Base-by-base conservation (phyloP, 2,329 filamentous ascomycete species). In the Mycogone perniciosa region DNA sequence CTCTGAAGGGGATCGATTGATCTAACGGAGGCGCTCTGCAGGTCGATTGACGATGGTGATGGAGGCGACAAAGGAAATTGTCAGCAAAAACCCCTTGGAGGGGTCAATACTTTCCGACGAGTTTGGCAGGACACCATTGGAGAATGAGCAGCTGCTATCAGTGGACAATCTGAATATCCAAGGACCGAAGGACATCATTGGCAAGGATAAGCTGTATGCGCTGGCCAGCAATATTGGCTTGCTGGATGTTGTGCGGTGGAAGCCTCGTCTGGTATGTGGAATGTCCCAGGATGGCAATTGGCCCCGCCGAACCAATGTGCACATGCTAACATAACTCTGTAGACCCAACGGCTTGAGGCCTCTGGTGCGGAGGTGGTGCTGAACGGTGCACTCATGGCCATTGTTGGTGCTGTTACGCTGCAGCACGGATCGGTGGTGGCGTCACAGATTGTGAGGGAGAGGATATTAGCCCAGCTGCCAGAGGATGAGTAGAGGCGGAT, bases 401-500 rank as follows among this genome's bases (percentile, higher is more conserved):
- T 99, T 50, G 73, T 97, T 41, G 93, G 93, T 26, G 93, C 93
- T 8, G 70, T 99, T 48, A 85, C 89, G n/a, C 73, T 99, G 62
- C 89, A 96, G 68, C 84, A 87, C 59, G 93, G 93, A 43, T 87
- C 86, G 35, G 83, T 85, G 41, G 80, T 87, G 50, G 90, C 92
- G 52, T 85, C 84, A 57, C 78, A 81, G 66, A 71, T 95, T 48
- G 83, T 88, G 43, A 81, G 83, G 64, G 87, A 96, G 59, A 83
- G 84, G 68, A 85, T 96, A 67, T 69, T 96, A 62, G 54, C 64
- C 29, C 62, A 62, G 47, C 50, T 69, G 52, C 52, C 57, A 11
- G 58, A 60, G 46, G 54, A 54, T 27, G 27, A 51, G 35, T 50
- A 10, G 45, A 39, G 6, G 29, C 27, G 42, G 49, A 46, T 43